Base-by-base conservation (phyloP, 768 basidiomycete genomes). In the Lepiota subincarnata region DNA sequence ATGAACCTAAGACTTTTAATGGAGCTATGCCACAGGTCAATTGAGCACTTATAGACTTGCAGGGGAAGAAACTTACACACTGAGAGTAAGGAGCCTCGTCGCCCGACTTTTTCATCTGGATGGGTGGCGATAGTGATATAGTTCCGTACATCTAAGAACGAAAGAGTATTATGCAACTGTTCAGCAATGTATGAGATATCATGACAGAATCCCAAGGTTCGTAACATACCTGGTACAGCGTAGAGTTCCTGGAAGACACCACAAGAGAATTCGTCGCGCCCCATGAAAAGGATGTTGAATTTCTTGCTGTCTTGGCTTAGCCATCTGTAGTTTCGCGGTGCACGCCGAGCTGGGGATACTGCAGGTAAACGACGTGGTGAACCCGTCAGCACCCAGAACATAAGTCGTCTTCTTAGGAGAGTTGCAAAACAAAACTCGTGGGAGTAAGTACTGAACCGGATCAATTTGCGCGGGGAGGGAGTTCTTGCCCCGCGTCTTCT, bases 181-280 rank as follows among this genome's bases (percentile, higher is more conserved):
- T 53, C 51, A 53, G 42, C 48, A 56, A 60, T 18, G 39, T 39
- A 57, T 46, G 38, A 50, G 53, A 46, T 10, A n/a, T 6, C 12
- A 22, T 4, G 14, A 36, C 13, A 57, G 22, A 7, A 14, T 24
- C 14, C 1, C 31, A 18, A 26, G 2, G 24, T 6, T 13, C 13
- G 50, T 20, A 16, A 62, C 60, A 35, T 26, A 88, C 92, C 91
- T 68, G 65, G 65, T 4, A 87, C 86, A 13, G 69, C 62, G 52
- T 87, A 70, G 1, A 96, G 67, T 51, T 85, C 75, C 48, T 78
- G 68, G 45, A 97, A 76, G 2, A 92, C 83, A 6, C 72, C 68
- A 62, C 87, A 87, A 1, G 93, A 96, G 67, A 96, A 96, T 61
- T 84, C 81, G 65, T 95, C 93, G 14, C 91, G 87, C 47, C 94